Evolutionary conservation across 257 asterid species (phyloP), one percentile per base, ranked within the genome.

Genomic region (Solanum lycopersicoides): DNA sequence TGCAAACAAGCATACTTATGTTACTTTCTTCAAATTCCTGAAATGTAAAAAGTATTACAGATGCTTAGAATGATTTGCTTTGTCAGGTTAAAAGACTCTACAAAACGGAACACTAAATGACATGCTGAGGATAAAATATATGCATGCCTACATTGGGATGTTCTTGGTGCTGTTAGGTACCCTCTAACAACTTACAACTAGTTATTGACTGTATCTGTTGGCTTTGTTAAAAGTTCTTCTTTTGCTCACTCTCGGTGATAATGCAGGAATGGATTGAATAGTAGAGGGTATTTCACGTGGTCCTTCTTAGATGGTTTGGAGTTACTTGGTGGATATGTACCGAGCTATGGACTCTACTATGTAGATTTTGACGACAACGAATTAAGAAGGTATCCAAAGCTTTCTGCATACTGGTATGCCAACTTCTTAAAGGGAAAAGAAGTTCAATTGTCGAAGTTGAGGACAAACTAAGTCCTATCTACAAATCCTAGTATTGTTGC

Each of bases 251-350:
- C 56, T 2, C 37, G n/a, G 0, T 28, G 32, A n/a, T 45, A 15
- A 79, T 79, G 84, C 65, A 94, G 98, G 89, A 91, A 93, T 44
- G 98, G 95, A 63, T 89, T 95, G 9, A 86, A 93, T 89, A 82
- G 86, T 8, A 88, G 86, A 87, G 96, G 95, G n/a, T 94, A 93
- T 89, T 89, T 92, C n/a, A 72, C 8, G 3, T 94, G 98, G 98
- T 45, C 92, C 23, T 92, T 94, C 90, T 87, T 93, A 56, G 98
- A 94, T 41, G 92, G 94, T 60, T 86, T 93, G 25, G 96, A 94
- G 90, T 10, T 94, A 65, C 53, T 94, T 86, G 83, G 25, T 42
- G 93, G 93, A 10, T 93, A 88, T 85, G 35, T 16, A 12, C 4
- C 66, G 12, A 86, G 91, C 11, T 94, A 45, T 25, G 96, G 96